Percentiles rank a stretch among this genome's conserved stretches.
These are phyloP conservation scores for Artomyces pyxidatus DNA, from an alignment of 768 basidiomycete species.

Conservation along the genomic window DNA sequence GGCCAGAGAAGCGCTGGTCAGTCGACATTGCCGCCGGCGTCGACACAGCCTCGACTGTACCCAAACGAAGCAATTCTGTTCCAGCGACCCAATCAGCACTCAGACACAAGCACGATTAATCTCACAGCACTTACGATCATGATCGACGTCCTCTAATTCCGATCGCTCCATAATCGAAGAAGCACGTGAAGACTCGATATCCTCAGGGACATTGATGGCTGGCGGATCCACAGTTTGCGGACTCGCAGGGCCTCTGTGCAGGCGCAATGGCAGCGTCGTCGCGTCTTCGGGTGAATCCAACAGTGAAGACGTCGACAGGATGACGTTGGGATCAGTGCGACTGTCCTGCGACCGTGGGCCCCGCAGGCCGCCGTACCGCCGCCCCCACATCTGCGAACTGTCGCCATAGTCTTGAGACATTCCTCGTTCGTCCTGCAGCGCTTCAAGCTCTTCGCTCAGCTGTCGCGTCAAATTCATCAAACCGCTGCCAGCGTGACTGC, in stretches of 20 bases:
- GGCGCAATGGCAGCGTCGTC: conserved; percentile 22
- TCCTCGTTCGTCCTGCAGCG: conserved; percentile 11
- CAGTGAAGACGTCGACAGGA: conserved; percentile 15
- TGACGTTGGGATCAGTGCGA: conserved; percentile 13
- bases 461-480: conserved; percentile 32
- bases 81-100: background rate
- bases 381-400: conserved; percentile 16
- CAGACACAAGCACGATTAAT: background rate
- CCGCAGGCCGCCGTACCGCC: conserved; percentile 16
- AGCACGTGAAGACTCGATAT: conserved; percentile 26
- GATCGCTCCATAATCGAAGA: conserved; percentile 27
- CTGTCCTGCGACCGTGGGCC: conserved; percentile 8
- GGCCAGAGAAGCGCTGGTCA: conserved; percentile 29
- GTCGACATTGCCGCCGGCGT: conserved; percentile 39
- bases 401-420: background rate
- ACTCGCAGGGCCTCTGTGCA: conserved; percentile 17
- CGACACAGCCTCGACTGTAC: conserved; percentile 39
- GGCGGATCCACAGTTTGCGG: conserved; percentile 17
- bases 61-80: conserved; percentile 41
- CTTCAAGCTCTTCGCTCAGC: conserved; percentile 30
- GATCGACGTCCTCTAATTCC: conserved; percentile 23
- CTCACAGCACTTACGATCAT: conserved; percentile 27
- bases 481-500: conserved; percentile 27
- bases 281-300: background rate
- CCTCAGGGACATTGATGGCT: conserved; percentile 25